Conservation (phyloP, 805 yeast genomes). For the Grigorovia humatica region DNA sequence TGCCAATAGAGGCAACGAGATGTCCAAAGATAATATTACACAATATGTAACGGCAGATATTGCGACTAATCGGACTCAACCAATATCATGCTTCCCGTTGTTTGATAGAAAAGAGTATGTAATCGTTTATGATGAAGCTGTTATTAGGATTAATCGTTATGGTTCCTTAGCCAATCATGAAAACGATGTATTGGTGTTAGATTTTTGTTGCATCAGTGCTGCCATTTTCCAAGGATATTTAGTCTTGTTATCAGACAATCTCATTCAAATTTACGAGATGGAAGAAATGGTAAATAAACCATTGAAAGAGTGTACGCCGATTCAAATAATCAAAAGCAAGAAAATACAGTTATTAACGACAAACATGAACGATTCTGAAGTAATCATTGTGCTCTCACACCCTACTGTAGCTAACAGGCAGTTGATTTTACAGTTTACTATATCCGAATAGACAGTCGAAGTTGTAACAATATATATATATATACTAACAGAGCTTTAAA, state of each 20-base stretch:
- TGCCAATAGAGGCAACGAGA: constrained; percentile 10
- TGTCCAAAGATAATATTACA: constrained; percentile 25
- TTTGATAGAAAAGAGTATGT: constrained; percentile 43
- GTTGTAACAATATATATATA: background rate
- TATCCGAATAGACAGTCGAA: background rate
- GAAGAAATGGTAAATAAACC: constrained; percentile 16
- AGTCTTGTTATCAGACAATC: constrained; percentile 50
- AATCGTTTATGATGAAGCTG: constrained; percentile 61
- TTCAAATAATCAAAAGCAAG: constrained; percentile 65
- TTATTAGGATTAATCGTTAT: constrained; percentile 50
- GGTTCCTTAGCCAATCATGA: constrained; percentile 41
- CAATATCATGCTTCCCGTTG: constrained; percentile 58
- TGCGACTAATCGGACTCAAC: constrained; percentile 29
- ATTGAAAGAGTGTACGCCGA: constrained; percentile 33
- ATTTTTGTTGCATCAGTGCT: constrained; percentile 33
- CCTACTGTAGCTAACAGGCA: constrained; percentile 56
- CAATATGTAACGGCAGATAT: constrained; percentile 31
- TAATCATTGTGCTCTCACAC: constrained; percentile 45
- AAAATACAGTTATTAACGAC: constrained; percentile 41
- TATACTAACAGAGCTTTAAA: too few relatives aligned
- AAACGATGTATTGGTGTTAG: constrained; percentile 32
- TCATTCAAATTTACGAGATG: constrained; percentile 56
- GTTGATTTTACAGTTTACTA: constrained; percentile 30
- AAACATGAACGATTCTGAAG: constrained; percentile 29
- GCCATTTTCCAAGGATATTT: constrained; percentile 39